phyloP scores from a whole-genome alignment of 2,329 filamentous ascomycete species.

The Calonectria pseudoreteaudii region DNA sequence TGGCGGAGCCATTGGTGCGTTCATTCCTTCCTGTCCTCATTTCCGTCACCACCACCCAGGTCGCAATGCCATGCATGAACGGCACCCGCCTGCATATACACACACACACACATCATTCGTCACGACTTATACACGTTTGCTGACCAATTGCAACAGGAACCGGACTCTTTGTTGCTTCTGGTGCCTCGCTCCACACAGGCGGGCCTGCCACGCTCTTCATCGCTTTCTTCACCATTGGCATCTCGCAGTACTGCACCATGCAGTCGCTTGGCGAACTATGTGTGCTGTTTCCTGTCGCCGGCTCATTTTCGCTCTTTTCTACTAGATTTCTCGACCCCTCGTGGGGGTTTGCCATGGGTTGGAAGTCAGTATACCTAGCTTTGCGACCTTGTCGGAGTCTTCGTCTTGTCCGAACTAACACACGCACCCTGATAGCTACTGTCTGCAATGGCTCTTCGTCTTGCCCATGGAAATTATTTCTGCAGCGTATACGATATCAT shows the following conservation, averaged over 20 bases:
- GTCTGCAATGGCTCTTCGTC: constrained; percentile 86
- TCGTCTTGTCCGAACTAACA: constrained; percentile 6
- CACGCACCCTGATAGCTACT: constrained; percentile 68
- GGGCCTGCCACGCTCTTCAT: constrained; percentile 83
- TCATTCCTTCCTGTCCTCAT: not conserved
- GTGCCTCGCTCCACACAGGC: constrained; percentile 74
- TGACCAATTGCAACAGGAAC: constrained; percentile 64
- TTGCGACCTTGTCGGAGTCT: not conserved
- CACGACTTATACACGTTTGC: not conserved
- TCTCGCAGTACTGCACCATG: constrained; percentile 91
- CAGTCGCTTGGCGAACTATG: constrained; percentile 93
- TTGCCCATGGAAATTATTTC: constrained; percentile 88
- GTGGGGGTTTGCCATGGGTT: constrained; percentile 95
- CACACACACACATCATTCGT: too few species aligned
- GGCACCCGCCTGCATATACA: not conserved
- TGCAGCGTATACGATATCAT: constrained; percentile 84
- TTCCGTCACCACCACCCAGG: too few species aligned
- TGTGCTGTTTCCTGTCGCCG: constrained; percentile 88
- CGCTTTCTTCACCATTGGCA: constrained; percentile 79
- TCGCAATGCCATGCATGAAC: not conserved
- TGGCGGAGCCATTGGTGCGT: constrained; percentile 83
- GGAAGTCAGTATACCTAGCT: constrained; percentile 76
- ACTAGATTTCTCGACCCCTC: constrained; percentile 95
- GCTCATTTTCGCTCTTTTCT: constrained; percentile 91
- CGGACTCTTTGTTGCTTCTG: constrained; percentile 90